Conservation (phyloP, 2,329 filamentous ascomycete species). For the Juglanconis sp. region DNA sequence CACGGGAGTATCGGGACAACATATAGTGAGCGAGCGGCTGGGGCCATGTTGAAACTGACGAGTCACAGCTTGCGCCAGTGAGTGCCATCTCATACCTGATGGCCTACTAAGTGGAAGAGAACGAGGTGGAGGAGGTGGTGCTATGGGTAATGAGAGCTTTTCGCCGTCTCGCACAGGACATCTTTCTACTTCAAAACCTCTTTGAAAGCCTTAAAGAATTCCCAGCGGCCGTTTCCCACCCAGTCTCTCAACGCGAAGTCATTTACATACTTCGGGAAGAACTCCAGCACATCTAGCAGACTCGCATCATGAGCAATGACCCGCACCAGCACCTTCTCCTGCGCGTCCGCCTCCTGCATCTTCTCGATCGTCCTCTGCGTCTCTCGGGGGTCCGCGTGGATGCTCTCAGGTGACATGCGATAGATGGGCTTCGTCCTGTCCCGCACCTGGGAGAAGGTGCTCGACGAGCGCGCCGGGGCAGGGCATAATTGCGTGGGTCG, state of each 20-base stretch:
- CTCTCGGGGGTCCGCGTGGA: slow-evolving; percentile 27
- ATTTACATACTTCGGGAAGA: slow-evolving; percentile 47
- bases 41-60: no score
- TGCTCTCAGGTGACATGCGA: slow-evolving; percentile 11
- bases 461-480: slow-evolving; percentile 40
- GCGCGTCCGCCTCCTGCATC: slow-evolving; percentile 42
- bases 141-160: no score
- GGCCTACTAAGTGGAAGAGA: no score
- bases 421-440: slow-evolving; percentile 31
- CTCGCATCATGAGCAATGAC: slow-evolving; percentile 45
- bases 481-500: neutral
- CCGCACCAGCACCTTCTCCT: slow-evolving; percentile 38
- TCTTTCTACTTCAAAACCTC: neutral
- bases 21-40: no score
- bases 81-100: no score
- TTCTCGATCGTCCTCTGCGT: slow-evolving; percentile 39
- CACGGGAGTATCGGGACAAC: no score
- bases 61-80: no score
- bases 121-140: no score
- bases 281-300: slow-evolving; percentile 40
- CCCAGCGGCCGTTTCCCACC: slow-evolving; percentile 42
- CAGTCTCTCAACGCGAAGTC: slow-evolving; percentile 43
- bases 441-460: slow-evolving; percentile 30
- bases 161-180: no score
- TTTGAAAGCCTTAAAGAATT: slow-evolving; percentile 48